Evolutionary conservation across 306 rosid species (phyloP), one percentile per base, ranked within the genome.

Genomic region (Vigna hirtella): DNA sequence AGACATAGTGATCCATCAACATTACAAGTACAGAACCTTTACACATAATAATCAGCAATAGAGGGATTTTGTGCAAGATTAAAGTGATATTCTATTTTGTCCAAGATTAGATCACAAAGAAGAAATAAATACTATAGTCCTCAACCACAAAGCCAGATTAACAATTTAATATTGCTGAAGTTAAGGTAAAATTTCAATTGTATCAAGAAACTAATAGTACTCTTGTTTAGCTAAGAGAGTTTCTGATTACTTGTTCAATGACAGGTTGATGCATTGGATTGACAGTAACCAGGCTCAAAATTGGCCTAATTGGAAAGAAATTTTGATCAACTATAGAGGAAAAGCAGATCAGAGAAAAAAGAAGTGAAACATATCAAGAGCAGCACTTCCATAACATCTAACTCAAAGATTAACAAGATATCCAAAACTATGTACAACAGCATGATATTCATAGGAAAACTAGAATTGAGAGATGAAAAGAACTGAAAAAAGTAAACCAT

Each of bases 261-360:
- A 24, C 20, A 76, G 73, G 11, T 75, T 49, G 66, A 52, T 51
- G 32, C 34, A 56, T 70, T 47, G 71, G 32, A 59, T 38, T 34
- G 68, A 62, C 66, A 61, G 6, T 20, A 63, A 34, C 24, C 47
- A 7, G 1, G n/a, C 68, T 34, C 13, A 32, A 34, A 63, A 63
- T 16, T 34, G 24, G 68, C 47, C 45, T 63, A 63, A 28, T 16
- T 16, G 22, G 7, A 32, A 16, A 16, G 68, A 34, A 63, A 63
- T 11, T 34, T 28, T 34, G 6, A 43, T 48, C 55, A 45, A 24
- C 42, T 52, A 16, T 6, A 47, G 22, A 32, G 28, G 65, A 62
- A 77, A 43, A 71, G 26, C 53, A 70, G 15, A 51, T 30, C 9
- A 17, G 10, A 59, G 10, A 13, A 43, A 57, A 26, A 2, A 26